Conservation (phyloP, 768 basidiomycete genomes). For the Phlebiopsis flavidoalba region DNA sequence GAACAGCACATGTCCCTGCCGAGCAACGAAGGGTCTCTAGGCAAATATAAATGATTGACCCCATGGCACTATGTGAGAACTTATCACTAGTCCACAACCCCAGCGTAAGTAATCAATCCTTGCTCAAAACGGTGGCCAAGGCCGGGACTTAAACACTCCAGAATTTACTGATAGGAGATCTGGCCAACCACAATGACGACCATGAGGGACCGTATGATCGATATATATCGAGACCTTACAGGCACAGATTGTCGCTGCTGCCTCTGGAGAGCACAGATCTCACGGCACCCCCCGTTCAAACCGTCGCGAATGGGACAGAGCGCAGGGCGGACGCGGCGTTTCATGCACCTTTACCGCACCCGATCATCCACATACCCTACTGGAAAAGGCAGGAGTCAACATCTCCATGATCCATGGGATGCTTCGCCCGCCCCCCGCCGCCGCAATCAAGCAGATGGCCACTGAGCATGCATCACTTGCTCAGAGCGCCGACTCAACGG, state of each 20-base stretch:
- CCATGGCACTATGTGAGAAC: too few species aligned
- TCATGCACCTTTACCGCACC: constrained; percentile 75
- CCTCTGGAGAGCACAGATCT: constrained; percentile 73
- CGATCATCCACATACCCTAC: constrained; percentile 41
- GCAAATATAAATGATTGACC: too few species aligned
- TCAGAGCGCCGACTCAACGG: constrained; percentile 42
- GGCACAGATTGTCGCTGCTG: constrained; percentile 63
- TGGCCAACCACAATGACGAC: neutral
- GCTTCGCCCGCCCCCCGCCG: constrained; percentile 52
- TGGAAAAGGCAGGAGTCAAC: constrained; percentile 97
- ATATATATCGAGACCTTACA: constrained; percentile 74
- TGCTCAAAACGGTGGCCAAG: too few species aligned
- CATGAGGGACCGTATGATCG: constrained; percentile 71
- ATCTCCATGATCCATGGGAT: constrained; percentile 72
- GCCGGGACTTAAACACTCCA: too few species aligned
- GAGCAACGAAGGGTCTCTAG: too few species aligned
- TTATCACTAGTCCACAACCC: too few species aligned
- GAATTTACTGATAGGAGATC: too few species aligned
- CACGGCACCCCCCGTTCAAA: constrained; percentile 55
- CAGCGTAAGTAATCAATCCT: too few species aligned
- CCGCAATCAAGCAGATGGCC: constrained; percentile 90
- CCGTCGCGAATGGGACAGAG: constrained; percentile 72
- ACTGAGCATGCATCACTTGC: constrained; percentile 81
- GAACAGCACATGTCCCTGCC: too few species aligned
- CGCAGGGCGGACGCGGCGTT: constrained; percentile 69